These are phyloP conservation scores for Geotrichum aggregatum DNA, from an alignment of 1,139 yeast genomes.

Conservation along the genomic window DNA sequence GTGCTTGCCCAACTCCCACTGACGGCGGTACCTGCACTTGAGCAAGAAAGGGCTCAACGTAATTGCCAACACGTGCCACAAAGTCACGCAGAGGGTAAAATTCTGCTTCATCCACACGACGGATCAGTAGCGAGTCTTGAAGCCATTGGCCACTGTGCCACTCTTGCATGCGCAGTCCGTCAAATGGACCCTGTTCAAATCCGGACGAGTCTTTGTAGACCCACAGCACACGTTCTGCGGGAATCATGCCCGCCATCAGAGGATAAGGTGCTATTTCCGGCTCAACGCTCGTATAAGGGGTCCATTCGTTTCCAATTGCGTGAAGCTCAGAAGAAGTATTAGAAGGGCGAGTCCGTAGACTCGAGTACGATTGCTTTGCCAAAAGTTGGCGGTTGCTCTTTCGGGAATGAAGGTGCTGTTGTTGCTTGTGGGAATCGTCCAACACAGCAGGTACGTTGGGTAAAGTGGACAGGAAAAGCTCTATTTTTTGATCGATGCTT, in stretches of 20 bases:
- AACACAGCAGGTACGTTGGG: slow-evolving; percentile 13
- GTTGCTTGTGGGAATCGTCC: not conserved
- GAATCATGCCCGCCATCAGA: not conserved
- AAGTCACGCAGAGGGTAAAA: slow-evolving; percentile 36
- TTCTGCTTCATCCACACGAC: slow-evolving; percentile 44
- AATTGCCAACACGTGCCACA: slow-evolving; percentile 44
- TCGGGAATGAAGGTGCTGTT: not conserved
- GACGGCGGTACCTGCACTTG: slow-evolving; percentile 29
- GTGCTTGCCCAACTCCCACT: slow-evolving; percentile 24
- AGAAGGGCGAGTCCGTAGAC: not conserved
- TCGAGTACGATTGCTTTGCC: not conserved
- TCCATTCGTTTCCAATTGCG: too few species aligned
- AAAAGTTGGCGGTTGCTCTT: not conserved
- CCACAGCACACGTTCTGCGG: slow-evolving; percentile 51
- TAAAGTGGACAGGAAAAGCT: slow-evolving; percentile 21
- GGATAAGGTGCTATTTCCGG: not conserved
- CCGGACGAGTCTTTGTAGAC: slow-evolving; percentile 67
- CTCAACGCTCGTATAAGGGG: not conserved
- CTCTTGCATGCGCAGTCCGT: slow-evolving; percentile 68
- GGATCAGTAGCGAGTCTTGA: slow-evolving; percentile 50
- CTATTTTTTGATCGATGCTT: slow-evolving; percentile 32
- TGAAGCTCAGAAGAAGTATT: too few species aligned
- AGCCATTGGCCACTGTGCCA: slow-evolving; percentile 70
- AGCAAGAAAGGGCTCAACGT: slow-evolving; percentile 55
- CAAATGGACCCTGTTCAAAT: slow-evolving; percentile 75